Evolutionary conservation across 2,329 filamentous ascomycete species (phyloP), one percentile per base, ranked within the genome.

Genomic region (Esteya vermicola): DNA sequence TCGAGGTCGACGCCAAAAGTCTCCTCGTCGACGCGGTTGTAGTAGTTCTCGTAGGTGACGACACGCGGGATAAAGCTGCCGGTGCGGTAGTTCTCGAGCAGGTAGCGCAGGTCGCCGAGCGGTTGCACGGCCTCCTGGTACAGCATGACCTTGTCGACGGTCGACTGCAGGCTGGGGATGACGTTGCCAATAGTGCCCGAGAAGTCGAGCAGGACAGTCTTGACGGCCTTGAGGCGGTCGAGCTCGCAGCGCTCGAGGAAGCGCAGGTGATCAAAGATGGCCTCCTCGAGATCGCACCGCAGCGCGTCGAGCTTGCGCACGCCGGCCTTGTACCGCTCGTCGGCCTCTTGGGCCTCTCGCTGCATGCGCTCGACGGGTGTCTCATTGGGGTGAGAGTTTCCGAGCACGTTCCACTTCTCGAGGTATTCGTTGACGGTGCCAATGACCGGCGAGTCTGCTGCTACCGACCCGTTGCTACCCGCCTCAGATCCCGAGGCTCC

Each of bases 81-180:
- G 7, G 91, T 98, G 47, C 88, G 81, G 62, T 98, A 98, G 57
- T 89, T 98, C 63, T 98, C 91, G 34, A 98, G 70, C 44, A 98
- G 72, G 58, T 96, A 98, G 47, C 91, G 75, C 50, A 98, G 65
- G 59, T 98, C 91, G 30, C 85, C 83, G 36, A 78, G 58, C 6
- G 91, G 91, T 59, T 96, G 91, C n/a, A 98, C 84, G 1, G 91
- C 96, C 66, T 98, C 91, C 59, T 98, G 91, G 63, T 93, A 98
- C 35, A 98, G 71, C 78, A 98, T 86, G 88, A 98, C 95, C 56
- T 93, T 86, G 63, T 98, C 91, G 20, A 98, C 86, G 0, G 88
- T 86, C 43, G 89, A 89, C 61, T 96, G 91, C 46, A 98, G 65
- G 54, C 84, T 93, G 16, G 91, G 93, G 47, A 98, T 96, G 52